Conservation (phyloP, 495 filamentous ascomycete genomes). For the Neohortaea acidophila region DNA sequence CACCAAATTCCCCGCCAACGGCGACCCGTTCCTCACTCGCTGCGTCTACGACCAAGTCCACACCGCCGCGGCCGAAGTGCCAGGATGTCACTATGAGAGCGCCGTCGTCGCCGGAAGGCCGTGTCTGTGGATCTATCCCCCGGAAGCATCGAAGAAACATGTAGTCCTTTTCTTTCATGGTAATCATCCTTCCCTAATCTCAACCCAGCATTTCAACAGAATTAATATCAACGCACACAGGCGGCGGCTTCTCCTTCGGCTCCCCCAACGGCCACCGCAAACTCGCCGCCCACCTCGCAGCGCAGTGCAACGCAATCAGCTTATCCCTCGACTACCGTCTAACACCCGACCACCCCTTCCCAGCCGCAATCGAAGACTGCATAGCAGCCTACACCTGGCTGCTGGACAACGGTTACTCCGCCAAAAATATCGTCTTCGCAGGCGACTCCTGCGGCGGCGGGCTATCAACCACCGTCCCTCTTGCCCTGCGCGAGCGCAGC, state of each 20-base stretch:
- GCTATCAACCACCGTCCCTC: slow-evolving; percentile 4
- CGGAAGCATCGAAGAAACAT: slow-evolving; percentile 3
- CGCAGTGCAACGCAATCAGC: slow-evolving; percentile 2
- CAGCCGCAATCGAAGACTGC: slow-evolving; percentile 10
- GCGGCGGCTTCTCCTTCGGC: slow-evolving; percentile 9
- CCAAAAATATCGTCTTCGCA: slow-evolving; percentile 2
- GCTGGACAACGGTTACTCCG: slow-evolving; percentile 8
- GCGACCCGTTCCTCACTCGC: background rate
- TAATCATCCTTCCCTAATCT: too few relatives aligned
- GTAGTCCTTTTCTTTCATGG: slow-evolving; percentile 11
- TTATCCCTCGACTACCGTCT: slow-evolving; percentile 10
- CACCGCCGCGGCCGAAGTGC: background rate
- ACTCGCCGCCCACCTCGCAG: slow-evolving; percentile 4
- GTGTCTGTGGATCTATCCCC: slow-evolving; percentile 1
- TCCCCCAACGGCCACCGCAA: slow-evolving; percentile 3
- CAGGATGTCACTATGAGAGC: slow-evolving; percentile 3
- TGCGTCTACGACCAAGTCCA: slow-evolving; percentile 5
- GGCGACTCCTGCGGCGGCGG: slow-evolving; percentile 14
- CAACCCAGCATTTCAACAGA: too few relatives aligned
- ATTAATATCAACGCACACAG: too few relatives aligned
- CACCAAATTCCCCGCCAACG: background rate
- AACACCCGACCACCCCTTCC: slow-evolving; percentile 7
- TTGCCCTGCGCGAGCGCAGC: slow-evolving; percentile 1
- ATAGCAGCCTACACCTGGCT: slow-evolving; percentile 8
- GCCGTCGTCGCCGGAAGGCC: background rate